Evolutionary conservation across 2,329 filamentous ascomycete genomes (phyloP), one percentile per base, ranked within the genome.

Genomic region (Alternaria triticina): DNA sequence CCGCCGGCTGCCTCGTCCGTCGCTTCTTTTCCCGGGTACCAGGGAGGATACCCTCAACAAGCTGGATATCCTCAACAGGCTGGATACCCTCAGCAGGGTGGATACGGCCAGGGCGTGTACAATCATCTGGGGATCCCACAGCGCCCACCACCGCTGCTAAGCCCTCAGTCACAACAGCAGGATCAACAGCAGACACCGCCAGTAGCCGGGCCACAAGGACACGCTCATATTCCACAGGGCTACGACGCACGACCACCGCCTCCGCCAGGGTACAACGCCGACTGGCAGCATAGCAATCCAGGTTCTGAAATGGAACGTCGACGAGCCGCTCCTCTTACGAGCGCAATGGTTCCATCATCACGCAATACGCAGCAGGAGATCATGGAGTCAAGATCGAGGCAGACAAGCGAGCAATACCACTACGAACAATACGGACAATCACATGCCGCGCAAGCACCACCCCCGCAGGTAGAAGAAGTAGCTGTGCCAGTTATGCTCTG

Each of bases 401-500:
- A 68, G 12, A 63, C 47, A 8, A 68, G 62, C 17, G 65, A 72
- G 13, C 59, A 68, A 36, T 68, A 71, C 36, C 54, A 68, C 22
- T 70, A 70, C 49, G 64, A 68, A 9, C 65, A 67, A 43, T 66
- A 70, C 46, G 49, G 45, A 11, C 60, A 68, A 20, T 45, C 60
- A 11, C 69, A 51, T 20, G 47, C 51, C 17, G 52, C 57, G 3
- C 61, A 64, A 49, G 58, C 61, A 13, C 62, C 69, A n/a, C 50
- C 67, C 13, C 57, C 59, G 20, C 65, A 65, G 50, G 46, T 64
- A 15, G 61, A 65, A 44, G 68, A 65, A 54, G 59, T 69, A 11
- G 54, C 65, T 20, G 68, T 74, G 11, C 71, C 73, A 23, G 70
- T 75, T 11, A 59, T 74, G 51, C 62, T 73, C 30, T 79, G 74